Conservation (phyloP, 805 yeast genomes). For the Yamadazyma insecticola region DNA sequence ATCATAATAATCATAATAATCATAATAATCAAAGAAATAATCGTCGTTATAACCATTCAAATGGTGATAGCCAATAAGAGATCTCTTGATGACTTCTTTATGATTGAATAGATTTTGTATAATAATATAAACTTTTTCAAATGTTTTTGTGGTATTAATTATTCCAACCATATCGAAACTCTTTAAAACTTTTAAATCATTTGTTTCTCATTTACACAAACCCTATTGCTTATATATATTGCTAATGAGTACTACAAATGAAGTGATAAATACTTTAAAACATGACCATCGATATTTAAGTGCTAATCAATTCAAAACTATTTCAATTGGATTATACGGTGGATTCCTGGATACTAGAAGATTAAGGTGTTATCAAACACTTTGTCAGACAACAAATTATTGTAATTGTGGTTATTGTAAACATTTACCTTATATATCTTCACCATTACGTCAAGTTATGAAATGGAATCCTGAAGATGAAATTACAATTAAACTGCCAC, state of each 20-base stretch:
- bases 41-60: constrained; percentile 10
- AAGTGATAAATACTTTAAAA: no score
- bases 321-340: constrained; percentile 7
- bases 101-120: no score
- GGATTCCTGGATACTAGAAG: constrained; percentile 11
- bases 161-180: background rate
- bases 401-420: constrained; percentile 12
- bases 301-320: constrained; percentile 4
- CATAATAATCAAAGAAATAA: constrained; percentile 9
- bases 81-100: no score
- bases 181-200: background rate
- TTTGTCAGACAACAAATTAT: constrained; percentile 3
- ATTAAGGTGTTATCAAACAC: constrained; percentile 5
- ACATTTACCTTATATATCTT: constrained; percentile 12
- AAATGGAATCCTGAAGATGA: background rate
- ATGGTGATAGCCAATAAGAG: constrained; percentile 2
- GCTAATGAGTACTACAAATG: no score
- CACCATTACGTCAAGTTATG: constrained; percentile 10
- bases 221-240: no score
- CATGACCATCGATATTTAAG: no score
- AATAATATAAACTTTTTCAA: no score
- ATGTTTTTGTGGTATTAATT: no score
- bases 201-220: no score
- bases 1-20: constrained; percentile 6
- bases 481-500: no score